These are phyloP conservation scores for Protomyces pachydermus DNA, from an alignment of 1,139 yeast genomes.

Conservation along the genomic window DNA sequence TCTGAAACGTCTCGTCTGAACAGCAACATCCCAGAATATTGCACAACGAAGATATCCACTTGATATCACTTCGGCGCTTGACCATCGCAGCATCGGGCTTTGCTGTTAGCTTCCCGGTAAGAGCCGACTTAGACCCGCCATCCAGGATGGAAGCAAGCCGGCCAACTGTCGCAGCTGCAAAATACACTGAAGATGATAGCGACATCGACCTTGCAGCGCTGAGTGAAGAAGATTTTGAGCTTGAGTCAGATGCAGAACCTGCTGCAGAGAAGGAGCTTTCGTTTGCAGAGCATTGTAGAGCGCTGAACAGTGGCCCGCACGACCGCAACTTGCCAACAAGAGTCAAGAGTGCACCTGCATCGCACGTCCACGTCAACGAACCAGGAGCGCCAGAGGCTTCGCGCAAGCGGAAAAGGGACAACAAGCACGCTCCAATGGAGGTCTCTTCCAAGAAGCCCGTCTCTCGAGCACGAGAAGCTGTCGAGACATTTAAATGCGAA, in stretches of 20 bases:
- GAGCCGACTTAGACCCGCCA: too few relatives aligned
- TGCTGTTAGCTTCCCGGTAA: too few relatives aligned
- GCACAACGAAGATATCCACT: too few relatives aligned
- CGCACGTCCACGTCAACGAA: too few relatives aligned
- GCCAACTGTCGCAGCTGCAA: neutral
- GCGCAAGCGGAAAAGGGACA: slow-evolving; percentile 18
- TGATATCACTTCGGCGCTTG: too few relatives aligned
- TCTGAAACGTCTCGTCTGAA: neutral
- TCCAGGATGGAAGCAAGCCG: neutral
- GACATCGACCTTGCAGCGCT: slow-evolving; percentile 5
- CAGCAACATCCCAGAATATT: neutral
- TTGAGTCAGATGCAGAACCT: neutral
- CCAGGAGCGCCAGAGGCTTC: neutral
- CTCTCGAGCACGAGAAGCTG: slow-evolving; percentile 32
- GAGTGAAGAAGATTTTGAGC: slow-evolving; percentile 18
- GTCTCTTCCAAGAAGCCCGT: slow-evolving; percentile 33
- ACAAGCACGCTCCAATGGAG: slow-evolving; percentile 35
- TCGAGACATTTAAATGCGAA: slow-evolving; percentile 32
- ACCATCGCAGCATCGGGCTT: too few relatives aligned
- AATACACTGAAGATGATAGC: neutral
- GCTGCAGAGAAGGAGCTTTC: neutral
- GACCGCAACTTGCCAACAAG: too few relatives aligned
- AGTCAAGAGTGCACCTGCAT: too few relatives aligned
- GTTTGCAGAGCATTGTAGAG: neutral
- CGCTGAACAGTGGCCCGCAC: neutral